Conservation (phyloP, 495 filamentous ascomycete genomes). For the Neurospora sp. region DNA sequence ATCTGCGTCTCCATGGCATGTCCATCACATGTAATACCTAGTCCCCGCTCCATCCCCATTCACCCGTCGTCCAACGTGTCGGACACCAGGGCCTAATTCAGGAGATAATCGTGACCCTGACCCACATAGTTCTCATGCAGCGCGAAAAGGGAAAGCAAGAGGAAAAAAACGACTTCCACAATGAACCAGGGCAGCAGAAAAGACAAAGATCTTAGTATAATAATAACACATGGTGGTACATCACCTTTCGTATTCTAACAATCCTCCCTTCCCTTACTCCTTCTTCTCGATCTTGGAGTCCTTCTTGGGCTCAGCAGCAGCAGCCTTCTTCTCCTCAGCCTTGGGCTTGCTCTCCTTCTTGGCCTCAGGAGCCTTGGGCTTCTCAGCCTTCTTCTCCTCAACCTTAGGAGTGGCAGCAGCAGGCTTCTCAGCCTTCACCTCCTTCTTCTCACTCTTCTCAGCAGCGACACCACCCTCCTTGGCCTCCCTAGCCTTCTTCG, state of each 20-base stretch:
- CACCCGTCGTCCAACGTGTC: too few relatives aligned
- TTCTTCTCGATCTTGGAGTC: not conserved
- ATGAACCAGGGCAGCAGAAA: not conserved
- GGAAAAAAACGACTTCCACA: not conserved
- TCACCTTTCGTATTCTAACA: not conserved
- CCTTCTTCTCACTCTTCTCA: not conserved
- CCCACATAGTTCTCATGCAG: not conserved
- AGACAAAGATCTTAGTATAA: not conserved
- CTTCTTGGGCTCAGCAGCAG: not conserved
- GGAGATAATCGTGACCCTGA: too few relatives aligned
- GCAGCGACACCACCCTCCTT: constrained; percentile 3
- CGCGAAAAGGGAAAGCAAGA: not conserved
- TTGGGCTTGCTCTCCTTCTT: not conserved
- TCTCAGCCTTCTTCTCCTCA: not conserved
- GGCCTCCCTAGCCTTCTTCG: constrained; percentile 4
- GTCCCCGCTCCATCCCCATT: too few relatives aligned
- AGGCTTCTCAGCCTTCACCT: not conserved
- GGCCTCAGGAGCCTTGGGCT: not conserved
- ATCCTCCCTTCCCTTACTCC: not conserved
- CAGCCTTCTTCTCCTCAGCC: not conserved
- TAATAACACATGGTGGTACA: not conserved
- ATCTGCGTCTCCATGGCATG: too few relatives aligned
- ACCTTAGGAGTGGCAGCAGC: not conserved
- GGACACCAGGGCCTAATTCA: too few relatives aligned
- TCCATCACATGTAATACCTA: too few relatives aligned